Evolutionary conservation across 257 asterid species (phyloP).

Genomic region (Nicotiana knightiana): DNA sequence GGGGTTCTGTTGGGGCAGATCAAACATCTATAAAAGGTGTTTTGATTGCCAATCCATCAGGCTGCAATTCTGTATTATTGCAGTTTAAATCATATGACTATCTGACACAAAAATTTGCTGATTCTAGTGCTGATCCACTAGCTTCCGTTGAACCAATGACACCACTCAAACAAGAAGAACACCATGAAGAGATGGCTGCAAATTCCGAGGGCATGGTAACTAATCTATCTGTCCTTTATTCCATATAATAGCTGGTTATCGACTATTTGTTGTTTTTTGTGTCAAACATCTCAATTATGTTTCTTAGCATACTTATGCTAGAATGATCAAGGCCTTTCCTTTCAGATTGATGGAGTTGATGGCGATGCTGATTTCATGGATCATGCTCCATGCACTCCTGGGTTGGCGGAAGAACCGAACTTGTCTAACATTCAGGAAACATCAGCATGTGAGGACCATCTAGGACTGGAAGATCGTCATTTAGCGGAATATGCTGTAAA

Average conservation of each 20-base stretch:
- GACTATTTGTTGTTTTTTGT: slow-evolving; percentile 3
- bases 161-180: slow-evolving; percentile 53
- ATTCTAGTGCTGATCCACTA: slow-evolving; percentile 69
- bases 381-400: slow-evolving; percentile 94
- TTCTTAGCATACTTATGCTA: background rate
- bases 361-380: slow-evolving; percentile 56
- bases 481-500: slow-evolving; percentile 33
- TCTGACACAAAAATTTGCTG: slow-evolving; percentile 16
- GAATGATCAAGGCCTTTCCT: background rate
- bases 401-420: slow-evolving; percentile 73
- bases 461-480: slow-evolving; percentile 57
- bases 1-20: background rate
- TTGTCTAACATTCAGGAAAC: slow-evolving; percentile 69
- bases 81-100: background rate
- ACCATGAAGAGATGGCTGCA: slow-evolving; percentile 34
- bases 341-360: slow-evolving; percentile 47
- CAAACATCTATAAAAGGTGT: background rate
- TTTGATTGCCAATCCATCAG: background rate
- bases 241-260: background rate
- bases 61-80: background rate
- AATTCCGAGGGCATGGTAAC: slow-evolving; percentile 45
- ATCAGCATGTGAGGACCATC: slow-evolving; percentile 77
- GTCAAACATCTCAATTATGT: background rate
- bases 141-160: slow-evolving; percentile 50
- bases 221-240: slow-evolving; percentile 1